Conservation (phyloP, 164 flowering plant genomes). For the Macadamia integrifolia region DNA sequence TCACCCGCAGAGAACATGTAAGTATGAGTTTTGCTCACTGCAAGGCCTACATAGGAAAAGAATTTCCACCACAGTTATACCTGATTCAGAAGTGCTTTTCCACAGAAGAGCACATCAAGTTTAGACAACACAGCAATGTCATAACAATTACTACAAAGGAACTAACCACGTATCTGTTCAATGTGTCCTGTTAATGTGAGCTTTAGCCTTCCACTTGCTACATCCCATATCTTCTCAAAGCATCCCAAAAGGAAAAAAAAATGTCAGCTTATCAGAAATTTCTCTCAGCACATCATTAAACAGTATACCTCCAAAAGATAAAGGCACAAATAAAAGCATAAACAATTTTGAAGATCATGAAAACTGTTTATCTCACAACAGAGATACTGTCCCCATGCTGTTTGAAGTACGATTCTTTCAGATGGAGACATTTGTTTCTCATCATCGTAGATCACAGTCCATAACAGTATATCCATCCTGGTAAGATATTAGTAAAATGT, state of each 20-base stretch:
- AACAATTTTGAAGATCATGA: neutral
- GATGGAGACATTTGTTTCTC: too few relatives aligned
- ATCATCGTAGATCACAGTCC: too few relatives aligned
- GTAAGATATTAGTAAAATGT: too few relatives aligned
- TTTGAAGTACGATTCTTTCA: too few relatives aligned
- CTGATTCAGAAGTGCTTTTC: neutral
- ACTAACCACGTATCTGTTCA: constrained; percentile 89
- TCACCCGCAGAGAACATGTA: constrained; percentile 99
- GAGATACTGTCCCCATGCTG: too few relatives aligned
- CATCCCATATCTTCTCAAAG: constrained; percentile 82
- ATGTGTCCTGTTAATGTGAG: constrained; percentile 96
- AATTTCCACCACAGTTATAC: neutral
- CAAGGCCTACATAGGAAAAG: constrained; percentile 66
- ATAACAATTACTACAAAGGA: constrained; percentile 10
- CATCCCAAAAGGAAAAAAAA: constrained; percentile 3
- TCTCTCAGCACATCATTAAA: neutral
- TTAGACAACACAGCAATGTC: neutral
- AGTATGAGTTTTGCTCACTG: constrained; percentile 76
- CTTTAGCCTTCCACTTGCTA: constrained; percentile 72
- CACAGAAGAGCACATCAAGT: neutral
- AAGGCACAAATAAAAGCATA: neutral
- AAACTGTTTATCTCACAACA: neutral
- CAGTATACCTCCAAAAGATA: neutral
- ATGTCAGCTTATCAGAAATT: constrained; percentile 6
- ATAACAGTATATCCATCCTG: too few relatives aligned